Evolutionary conservation across 306 rosid genomes (phyloP).

Genomic region (Purshia tridentata): DNA sequence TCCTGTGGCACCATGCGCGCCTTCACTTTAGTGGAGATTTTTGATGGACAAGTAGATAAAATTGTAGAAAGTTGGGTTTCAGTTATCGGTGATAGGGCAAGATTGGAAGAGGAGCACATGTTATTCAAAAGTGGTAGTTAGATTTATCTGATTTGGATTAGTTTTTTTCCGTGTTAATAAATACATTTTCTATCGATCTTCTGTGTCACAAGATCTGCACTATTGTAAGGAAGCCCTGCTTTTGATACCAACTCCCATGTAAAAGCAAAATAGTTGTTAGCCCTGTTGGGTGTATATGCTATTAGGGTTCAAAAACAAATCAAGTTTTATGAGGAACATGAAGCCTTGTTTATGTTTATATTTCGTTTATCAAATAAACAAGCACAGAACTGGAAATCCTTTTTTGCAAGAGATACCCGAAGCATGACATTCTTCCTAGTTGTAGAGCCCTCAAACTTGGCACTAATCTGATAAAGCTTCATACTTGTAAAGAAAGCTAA

Average conservation of each 20-base stretch:
- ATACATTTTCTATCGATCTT: background rate
- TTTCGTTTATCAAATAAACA: background rate
- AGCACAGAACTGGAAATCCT: background rate
- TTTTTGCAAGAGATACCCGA: too few relatives aligned
- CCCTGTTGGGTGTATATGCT: background rate
- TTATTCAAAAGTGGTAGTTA: constrained; percentile 37
- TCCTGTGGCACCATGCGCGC: constrained; percentile 56
- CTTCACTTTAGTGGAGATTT: constrained; percentile 66
- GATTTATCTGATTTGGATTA: constrained; percentile 9
- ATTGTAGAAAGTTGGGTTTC: constrained; percentile 79
- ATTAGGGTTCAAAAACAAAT: background rate
- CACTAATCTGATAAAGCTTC: too few relatives aligned
- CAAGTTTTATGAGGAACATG: background rate
- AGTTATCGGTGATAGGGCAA: constrained; percentile 53
- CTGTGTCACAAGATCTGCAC: background rate
- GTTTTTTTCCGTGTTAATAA: too few relatives aligned
- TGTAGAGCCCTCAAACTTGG: too few relatives aligned
- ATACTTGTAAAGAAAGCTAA: too few relatives aligned
- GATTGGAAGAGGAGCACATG: constrained; percentile 54
- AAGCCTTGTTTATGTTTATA: background rate
- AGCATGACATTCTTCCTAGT: too few relatives aligned
- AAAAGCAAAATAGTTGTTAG: constrained; percentile 6
- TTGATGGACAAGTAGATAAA: constrained; percentile 53
- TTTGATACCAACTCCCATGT: constrained; percentile 16
- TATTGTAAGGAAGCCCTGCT: too few relatives aligned